Evolutionary conservation across 2,329 filamentous ascomycete species (phyloP), one percentile per base, ranked within the genome.

Genomic region (Trichoderma harzianum): DNA sequence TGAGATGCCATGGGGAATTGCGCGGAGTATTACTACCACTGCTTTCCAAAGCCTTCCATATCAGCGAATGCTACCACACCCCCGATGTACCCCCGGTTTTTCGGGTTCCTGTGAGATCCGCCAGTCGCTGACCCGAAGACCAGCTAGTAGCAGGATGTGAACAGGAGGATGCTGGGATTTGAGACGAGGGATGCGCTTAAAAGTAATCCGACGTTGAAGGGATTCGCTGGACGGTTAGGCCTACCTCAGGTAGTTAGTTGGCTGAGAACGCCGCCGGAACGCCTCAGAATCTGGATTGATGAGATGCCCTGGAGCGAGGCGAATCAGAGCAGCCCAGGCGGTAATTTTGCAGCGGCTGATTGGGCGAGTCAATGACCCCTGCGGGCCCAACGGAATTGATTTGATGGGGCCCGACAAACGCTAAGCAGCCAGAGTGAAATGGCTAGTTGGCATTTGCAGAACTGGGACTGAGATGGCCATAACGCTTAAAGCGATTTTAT

Each of bases 331-430:
- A 34, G 11, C 24, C 60, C 71, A 30, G 66, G 69, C 78, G 72
- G 77, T 79, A 79, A 80, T 80, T 77, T 77, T 72, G 66, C 47
- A 34, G 58, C 34, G 16, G 71, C 26, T 73, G 64, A 80, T 80
- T 80, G 79, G 79, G 78, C 36, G 64, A 43, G 62, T 36, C 7
- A 10, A 18, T 21, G 28, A 26, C 66, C 66, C 55, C 64, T 39
- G 64, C 51, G 51, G 51, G 6, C 64, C 65, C 55, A 47, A 53
- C 66, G 57, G 57, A 61, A 51, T 69, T 69, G 66, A 34, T 28
- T 60, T 30, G 28, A 69, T 61, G 66, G 66, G 55, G 66, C 57
- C 57, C 28, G 65, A 26, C 61, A 39, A 39, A 32, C 30, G 62
- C 47, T 32, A 30, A 30, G 32, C 16, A 30, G 26, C n/a, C 16